These are phyloP conservation scores for Tuber calosporum DNA, from an alignment of 495 filamentous ascomycete genomes.

Conservation along the genomic window DNA sequence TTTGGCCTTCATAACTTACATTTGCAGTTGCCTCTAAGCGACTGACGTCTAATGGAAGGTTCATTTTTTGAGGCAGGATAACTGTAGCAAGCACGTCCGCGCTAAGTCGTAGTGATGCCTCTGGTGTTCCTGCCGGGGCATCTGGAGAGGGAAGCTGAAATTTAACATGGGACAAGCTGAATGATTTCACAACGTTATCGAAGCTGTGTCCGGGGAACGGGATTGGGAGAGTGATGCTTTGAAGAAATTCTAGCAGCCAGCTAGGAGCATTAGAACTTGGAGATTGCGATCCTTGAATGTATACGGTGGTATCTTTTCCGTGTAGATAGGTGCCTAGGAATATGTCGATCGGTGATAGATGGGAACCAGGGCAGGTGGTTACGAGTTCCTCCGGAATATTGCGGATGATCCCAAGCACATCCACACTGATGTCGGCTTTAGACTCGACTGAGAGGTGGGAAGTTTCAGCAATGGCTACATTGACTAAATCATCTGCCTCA, in stretches of 20 bases:
- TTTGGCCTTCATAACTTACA: conserved; percentile 64
- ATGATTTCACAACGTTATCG: conserved; percentile 74
- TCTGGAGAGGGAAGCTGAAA: conserved; percentile 73
- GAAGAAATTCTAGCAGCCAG: conserved; percentile 75
- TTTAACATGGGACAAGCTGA: conserved; percentile 73
- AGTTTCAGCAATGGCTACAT: conserved; percentile 64
- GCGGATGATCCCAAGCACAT: conserved; percentile 60
- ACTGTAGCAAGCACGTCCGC: conserved; percentile 72
- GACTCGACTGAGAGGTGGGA: conserved; percentile 58
- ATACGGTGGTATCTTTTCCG: conserved; percentile 67
- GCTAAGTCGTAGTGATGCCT: conserved; percentile 67
- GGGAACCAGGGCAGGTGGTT: conserved; percentile 60
- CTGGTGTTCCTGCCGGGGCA: conserved; percentile 66
- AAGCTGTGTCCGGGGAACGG: conserved; percentile 73
- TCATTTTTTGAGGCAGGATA: conserved; percentile 72
- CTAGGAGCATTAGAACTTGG: conserved; percentile 59
- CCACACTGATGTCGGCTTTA: conserved; percentile 56
- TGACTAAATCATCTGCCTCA: conserved; percentile 51
- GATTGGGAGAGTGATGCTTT: conserved; percentile 73
- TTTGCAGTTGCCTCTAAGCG: conserved; percentile 67
- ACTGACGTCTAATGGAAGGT: conserved; percentile 68
- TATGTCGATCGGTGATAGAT: conserved; percentile 76
- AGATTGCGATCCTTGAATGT: conserved; percentile 65
- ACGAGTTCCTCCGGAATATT: conserved; percentile 65
- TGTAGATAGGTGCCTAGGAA: conserved; percentile 74